Conservation (phyloP, 1,139 yeast genomes). For the Nakaseomyces bracarensis region DNA sequence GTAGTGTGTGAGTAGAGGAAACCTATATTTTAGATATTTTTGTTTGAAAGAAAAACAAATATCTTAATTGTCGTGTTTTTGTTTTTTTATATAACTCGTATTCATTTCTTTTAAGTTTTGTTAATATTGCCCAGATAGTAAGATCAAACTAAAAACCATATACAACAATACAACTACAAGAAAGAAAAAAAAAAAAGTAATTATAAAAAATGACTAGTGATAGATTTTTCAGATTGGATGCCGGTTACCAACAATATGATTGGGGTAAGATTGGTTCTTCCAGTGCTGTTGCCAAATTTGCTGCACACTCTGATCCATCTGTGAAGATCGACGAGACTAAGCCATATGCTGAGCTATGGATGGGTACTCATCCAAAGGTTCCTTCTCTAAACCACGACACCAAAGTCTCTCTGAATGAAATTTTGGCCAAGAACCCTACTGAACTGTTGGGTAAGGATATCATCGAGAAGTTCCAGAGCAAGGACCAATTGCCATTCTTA, state of each 20-base stretch:
- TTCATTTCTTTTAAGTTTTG: too few species aligned
- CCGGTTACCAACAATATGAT: constrained; percentile 61
- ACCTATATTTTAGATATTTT: too few species aligned
- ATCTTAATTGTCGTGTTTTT: too few species aligned
- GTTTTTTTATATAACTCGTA: too few species aligned
- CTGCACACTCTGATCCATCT: constrained; percentile 57
- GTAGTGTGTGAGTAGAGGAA: too few species aligned
- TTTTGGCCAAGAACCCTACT: constrained; percentile 54
- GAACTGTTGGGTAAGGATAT: constrained; percentile 50
- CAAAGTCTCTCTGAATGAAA: constrained; percentile 53
- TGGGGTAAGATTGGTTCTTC: constrained; percentile 83
- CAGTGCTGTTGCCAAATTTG: constrained; percentile 85
- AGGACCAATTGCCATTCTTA: constrained; percentile 74
- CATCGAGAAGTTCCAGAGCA: constrained; percentile 57
- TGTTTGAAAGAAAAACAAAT: too few species aligned
- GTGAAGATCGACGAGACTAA: constrained; percentile 55
- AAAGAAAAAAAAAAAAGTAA: background rate
- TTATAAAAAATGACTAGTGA: constrained; percentile 3
- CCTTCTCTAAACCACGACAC: constrained; percentile 61
- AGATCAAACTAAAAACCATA: too few species aligned
- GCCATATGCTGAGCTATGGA: constrained; percentile 93
- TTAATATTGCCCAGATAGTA: too few species aligned
- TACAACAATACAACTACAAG: background rate
- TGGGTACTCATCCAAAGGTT: constrained; percentile 95
- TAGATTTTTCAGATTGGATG: constrained; percentile 4